phyloP scores from a whole-genome alignment of 108 stramenopile species.

The Conticribra guillardii region DNA sequence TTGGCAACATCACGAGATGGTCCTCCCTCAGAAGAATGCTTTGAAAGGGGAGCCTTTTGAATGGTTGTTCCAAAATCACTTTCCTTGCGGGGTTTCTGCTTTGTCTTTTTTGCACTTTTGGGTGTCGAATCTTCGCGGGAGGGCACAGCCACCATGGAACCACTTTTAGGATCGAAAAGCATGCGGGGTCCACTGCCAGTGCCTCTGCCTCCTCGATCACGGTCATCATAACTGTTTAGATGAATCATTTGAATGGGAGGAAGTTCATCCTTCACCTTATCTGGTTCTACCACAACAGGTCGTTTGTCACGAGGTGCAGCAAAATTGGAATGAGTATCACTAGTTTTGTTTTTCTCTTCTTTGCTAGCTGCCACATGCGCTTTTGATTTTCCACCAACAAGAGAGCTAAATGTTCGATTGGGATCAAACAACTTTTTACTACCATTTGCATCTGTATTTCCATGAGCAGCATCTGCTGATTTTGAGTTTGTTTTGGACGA shows the following conservation, averaged over 20 bases:
- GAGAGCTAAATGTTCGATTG: conserved; percentile 52
- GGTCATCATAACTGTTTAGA: conserved; percentile 72
- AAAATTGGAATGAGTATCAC: conserved; percentile 11
- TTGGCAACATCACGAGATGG: neutral
- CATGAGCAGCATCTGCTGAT: conserved; percentile 1
- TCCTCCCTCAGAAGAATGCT: neutral
- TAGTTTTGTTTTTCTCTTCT: conserved; percentile 23
- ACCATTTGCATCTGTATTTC: neutral
- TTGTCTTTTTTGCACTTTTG: conserved; percentile 14
- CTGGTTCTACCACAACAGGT: neutral
- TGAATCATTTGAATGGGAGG: conserved; percentile 61
- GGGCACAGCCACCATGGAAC: conserved; percentile 80
- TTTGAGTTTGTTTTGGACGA: conserved; percentile 2
- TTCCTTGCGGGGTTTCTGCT: conserved; percentile 3
- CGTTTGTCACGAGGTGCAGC: conserved; percentile 16
- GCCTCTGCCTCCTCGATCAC: conserved; percentile 68
- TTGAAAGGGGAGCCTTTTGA: neutral
- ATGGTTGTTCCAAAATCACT: neutral
- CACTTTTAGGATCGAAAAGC: conserved; percentile 89
- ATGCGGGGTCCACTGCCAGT: conserved; percentile 65
- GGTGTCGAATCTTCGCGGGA: conserved; percentile 35
- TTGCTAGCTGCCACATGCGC: conserved; percentile 4
- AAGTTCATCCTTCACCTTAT: conserved; percentile 29
- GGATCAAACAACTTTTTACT: conserved; percentile 64
- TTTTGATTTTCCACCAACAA: conserved; percentile 48